Conservation (phyloP, 257 asterid genomes). For the Schizonepeta tenuifolia region DNA sequence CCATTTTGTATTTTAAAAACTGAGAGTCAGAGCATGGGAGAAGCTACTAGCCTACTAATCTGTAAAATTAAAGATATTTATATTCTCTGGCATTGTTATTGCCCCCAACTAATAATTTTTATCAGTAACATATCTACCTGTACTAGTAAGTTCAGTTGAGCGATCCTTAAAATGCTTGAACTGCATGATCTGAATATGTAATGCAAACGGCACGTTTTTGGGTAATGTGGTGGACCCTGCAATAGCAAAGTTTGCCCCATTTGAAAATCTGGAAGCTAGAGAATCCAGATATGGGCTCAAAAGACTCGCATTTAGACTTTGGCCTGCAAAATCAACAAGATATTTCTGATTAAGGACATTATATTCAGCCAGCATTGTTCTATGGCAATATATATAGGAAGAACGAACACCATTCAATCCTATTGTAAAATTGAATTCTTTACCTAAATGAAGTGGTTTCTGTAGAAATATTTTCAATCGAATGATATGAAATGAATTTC, state of each 20-base stretch:
- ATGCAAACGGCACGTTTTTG: slow-evolving; percentile 59
- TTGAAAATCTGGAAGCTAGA: slow-evolving; percentile 59
- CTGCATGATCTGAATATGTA: slow-evolving; percentile 79
- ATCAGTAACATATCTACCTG: slow-evolving; percentile 47
- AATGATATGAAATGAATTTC: not conserved
- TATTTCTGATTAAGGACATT: not conserved
- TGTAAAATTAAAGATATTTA: not conserved
- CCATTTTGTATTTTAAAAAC: not conserved
- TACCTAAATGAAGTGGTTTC: not conserved
- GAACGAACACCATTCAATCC: not conserved
- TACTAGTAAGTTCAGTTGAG: slow-evolving; percentile 56
- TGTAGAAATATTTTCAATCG: not conserved
- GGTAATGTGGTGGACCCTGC: slow-evolving; percentile 80
- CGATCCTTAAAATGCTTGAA: slow-evolving; percentile 74
- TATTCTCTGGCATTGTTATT: not conserved
- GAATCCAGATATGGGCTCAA: slow-evolving; percentile 80
- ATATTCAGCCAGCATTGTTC: not conserved
- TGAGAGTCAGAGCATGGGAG: not conserved
- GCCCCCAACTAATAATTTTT: not conserved
- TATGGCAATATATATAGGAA: not conserved
- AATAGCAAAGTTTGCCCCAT: slow-evolving; percentile 88
- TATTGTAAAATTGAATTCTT: not conserved
- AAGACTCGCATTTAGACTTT: slow-evolving; percentile 64
- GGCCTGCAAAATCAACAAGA: slow-evolving; percentile 55
- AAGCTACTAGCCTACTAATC: not conserved